phyloP scores from a whole-genome alignment of 1,284 basidiomycete species.

The Amylostereum chailletii region DNA sequence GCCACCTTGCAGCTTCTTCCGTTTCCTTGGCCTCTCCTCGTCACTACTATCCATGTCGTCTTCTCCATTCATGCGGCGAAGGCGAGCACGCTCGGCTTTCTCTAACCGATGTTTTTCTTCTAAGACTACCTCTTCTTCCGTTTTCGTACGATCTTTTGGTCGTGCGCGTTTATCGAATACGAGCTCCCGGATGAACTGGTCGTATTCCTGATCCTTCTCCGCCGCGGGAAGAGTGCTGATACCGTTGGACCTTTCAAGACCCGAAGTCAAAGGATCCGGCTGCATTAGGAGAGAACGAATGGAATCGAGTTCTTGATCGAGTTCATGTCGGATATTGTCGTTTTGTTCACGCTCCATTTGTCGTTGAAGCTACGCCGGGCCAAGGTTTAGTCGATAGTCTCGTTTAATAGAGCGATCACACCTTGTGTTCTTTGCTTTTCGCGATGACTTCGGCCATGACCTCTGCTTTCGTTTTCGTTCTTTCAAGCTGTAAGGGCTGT shows the following conservation, averaged over 20 bases:
- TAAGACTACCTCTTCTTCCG: conserved; percentile 87
- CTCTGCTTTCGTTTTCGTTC: conserved; percentile 89
- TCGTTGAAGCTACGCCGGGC: conserved; percentile 55
- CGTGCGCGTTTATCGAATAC: conserved; percentile 92
- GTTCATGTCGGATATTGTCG: conserved; percentile 79
- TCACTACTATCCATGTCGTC: conserved; percentile 55
- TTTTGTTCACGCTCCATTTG: conserved; percentile 86
- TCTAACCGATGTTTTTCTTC: conserved; percentile 87
- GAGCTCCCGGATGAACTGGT: conserved; percentile 86
- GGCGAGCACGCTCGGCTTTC: conserved; percentile 75
- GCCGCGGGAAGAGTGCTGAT: neutral
- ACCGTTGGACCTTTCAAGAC: conserved; percentile 13
- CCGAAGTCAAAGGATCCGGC: conserved; percentile 34
- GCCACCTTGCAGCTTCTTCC: conserved; percentile 45
- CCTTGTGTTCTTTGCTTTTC: conserved; percentile 95
- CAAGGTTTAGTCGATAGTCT: neutral
- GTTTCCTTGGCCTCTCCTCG: conserved; percentile 33
- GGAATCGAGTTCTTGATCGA: conserved; percentile 84
- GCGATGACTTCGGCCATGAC: conserved; percentile 98
- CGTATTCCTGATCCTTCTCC: conserved; percentile 61
- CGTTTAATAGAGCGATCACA: conserved; percentile 19
- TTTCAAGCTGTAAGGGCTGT: conserved; percentile 44
- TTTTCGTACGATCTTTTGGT: conserved; percentile 93
- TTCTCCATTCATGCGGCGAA: conserved; percentile 84
- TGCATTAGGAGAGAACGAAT: conserved; percentile 73